These are phyloP conservation scores for Eucalyptus sp. DNA, from an alignment of 345 rosid species.

Conservation along the genomic window DNA sequence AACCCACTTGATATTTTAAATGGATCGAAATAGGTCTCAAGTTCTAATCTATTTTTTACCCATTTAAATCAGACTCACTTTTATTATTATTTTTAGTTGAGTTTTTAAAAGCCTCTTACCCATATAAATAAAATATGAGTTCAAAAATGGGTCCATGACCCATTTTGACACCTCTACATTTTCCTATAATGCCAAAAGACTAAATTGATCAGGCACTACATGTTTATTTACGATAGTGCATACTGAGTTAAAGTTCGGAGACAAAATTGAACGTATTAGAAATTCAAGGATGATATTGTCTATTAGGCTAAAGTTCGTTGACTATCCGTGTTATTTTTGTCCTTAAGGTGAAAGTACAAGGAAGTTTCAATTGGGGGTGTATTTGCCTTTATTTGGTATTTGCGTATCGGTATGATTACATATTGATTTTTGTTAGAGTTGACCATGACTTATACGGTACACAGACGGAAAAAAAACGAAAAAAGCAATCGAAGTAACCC, in stretches of 20 bases:
- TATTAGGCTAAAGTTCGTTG: accelerated
- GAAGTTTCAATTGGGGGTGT: background rate
- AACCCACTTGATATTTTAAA: too few species aligned
- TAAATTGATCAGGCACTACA: background rate
- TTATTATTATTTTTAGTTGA: too few species aligned
- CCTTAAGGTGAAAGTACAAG: background rate
- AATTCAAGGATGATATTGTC: accelerated
- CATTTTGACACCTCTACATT: too few species aligned
- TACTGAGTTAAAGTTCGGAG: accelerated
- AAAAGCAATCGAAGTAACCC: background rate
- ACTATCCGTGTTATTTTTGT: background rate
- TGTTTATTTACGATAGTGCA: accelerated
- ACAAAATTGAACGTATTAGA: background rate
- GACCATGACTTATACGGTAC: too few species aligned
- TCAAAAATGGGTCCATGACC: too few species aligned
- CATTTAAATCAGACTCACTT: too few species aligned
- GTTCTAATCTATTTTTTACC: too few species aligned
- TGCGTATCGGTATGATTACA: background rate
- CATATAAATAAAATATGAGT: too few species aligned
- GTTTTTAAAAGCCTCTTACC: too few species aligned
- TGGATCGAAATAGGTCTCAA: too few species aligned
- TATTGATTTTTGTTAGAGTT: background rate
- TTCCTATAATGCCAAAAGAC: background rate
- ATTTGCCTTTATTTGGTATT: background rate
- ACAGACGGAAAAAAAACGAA: background rate